Percentiles rank a stretch among this genome's conserved stretches.
phyloP scores from a whole-genome alignment of 2,329 filamentous ascomycete genomes.

The Eurotiales sp. region DNA sequence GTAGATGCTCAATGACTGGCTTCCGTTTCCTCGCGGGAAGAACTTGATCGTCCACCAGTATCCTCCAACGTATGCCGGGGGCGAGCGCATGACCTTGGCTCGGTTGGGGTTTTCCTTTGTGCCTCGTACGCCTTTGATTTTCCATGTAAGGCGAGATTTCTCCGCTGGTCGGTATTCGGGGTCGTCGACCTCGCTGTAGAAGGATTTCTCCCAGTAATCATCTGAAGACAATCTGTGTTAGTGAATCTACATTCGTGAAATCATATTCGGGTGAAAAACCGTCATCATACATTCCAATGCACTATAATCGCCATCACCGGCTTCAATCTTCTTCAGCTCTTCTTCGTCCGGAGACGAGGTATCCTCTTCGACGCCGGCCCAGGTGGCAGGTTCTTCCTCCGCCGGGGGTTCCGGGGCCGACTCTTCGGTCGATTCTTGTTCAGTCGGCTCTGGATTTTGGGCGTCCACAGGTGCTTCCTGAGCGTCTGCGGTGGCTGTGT shows the following conservation, averaged over 20 bases:
- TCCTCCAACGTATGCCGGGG: slow-evolving; percentile 53
- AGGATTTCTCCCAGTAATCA: slow-evolving; percentile 56
- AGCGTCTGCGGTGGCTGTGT: not conserved
- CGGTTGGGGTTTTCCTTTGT: slow-evolving; percentile 59
- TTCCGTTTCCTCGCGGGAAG: slow-evolving; percentile 59
- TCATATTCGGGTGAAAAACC: not conserved
- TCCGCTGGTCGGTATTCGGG: slow-evolving; percentile 54
- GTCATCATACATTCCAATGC: slow-evolving; percentile 55
- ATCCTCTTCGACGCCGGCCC: slow-evolving; percentile 57
- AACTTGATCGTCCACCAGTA: slow-evolving; percentile 65
- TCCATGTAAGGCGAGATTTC: slow-evolving; percentile 57
- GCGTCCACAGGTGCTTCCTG: not conserved
- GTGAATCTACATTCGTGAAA: not conserved
- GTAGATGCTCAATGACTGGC: slow-evolving; percentile 57
- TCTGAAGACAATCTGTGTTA: slow-evolving; percentile 29
- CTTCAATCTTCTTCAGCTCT: slow-evolving; percentile 57
- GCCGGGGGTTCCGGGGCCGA: slow-evolving; percentile 20
- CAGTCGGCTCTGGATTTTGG: slow-evolving; percentile 6
- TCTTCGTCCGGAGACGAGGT: slow-evolving; percentile 52
- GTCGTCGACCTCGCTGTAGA: slow-evolving; percentile 55
- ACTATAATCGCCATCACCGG: slow-evolving; percentile 46
- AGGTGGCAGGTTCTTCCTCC: slow-evolving; percentile 41
- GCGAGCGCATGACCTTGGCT: slow-evolving; percentile 57
- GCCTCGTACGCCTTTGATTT: slow-evolving; percentile 56
- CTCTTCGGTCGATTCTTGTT: slow-evolving; percentile 14